Percentiles rank a stretch among this genome's conserved stretches.
These are phyloP conservation scores for Epicoccum nigrum DNA, from an alignment of 2,329 filamentous ascomycete genomes.

Conservation along the genomic window DNA sequence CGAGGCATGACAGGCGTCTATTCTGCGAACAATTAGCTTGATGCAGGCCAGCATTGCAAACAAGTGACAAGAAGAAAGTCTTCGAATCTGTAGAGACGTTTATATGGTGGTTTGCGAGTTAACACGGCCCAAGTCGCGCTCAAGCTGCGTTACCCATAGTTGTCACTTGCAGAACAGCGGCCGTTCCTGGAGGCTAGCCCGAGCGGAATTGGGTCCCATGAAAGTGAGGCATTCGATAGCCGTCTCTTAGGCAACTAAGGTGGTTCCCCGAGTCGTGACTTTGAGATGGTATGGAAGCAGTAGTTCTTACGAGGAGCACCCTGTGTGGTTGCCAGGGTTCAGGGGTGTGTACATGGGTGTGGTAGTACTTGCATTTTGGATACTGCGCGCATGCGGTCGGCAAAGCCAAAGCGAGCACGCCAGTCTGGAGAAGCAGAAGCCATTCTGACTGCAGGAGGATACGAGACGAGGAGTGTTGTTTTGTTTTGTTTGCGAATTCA, in stretches of 20 bases:
- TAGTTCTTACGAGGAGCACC: constrained; percentile 27
- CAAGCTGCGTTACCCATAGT: constrained; percentile 10
- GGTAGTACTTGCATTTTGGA: constrained; percentile 57
- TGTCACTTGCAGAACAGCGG: constrained; percentile 8
- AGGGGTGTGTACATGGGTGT: constrained; percentile 15
- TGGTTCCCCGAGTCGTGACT: constrained; percentile 4
- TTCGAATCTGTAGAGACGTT: background rate
- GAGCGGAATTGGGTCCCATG: constrained; percentile 3
- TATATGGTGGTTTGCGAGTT: constrained; percentile 6
- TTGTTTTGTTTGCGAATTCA: constrained; percentile 9
- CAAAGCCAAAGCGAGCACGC: constrained; percentile 52
- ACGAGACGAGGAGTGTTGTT: background rate
- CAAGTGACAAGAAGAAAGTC: constrained; percentile 1
- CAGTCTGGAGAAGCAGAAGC: constrained; percentile 44
- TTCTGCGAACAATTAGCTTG: constrained; percentile 19
- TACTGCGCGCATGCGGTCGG: constrained; percentile 52
- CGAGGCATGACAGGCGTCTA: constrained; percentile 52
- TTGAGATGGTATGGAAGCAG: constrained; percentile 11
- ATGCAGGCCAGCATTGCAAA: constrained; percentile 20
- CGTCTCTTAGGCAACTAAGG: constrained; percentile 15
- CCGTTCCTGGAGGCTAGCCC: constrained; percentile 4
- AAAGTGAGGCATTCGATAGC: constrained; percentile 7
- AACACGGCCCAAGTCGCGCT: constrained; percentile 7
- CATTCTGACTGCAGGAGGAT: constrained; percentile 22
- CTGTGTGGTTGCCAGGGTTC: constrained; percentile 12